Evolutionary conservation across 345 rosid genomes (phyloP), one percentile per base, ranked within the genome.

Genomic region (Heritiera fomes): DNA sequence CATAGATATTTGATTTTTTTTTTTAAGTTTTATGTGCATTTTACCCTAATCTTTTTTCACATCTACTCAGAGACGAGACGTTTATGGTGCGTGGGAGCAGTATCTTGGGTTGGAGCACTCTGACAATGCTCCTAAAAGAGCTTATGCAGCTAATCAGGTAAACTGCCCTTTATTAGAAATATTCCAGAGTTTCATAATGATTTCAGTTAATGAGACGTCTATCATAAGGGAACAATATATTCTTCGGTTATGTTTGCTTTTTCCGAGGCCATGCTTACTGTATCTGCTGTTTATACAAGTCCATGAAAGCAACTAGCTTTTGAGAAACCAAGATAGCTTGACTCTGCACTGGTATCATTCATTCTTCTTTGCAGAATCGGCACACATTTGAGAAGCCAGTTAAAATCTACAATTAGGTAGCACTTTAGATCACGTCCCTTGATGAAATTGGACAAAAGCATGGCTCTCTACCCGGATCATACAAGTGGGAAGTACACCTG

Each of bases 11-110:
- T 53, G 47, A 34, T 53, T 9, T 8, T 52, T 17, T 1, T 30
- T 34, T 12, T 17, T 6, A 47, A 34, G 59, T 45, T 46, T 9
- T 46, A 15, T 59, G 40, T 18, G 34, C 66, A 20, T 4, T 56
- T 40, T 53, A 30, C 45, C 49, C 34, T 7, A 40, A n/a, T 73
- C 59, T 76, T 61, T 38, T 32, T 60, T 76, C 7, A 53, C 34
- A 18, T 77, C 14, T 70, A 40, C 32, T 3, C 87, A 96, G 98
- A 89, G 92, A 83, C 88, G 93, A 80, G 98, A 92, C 75, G 95
- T 94, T 14, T 90, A 96, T 77, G 97, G 99, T 71, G 95, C 97
- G 65, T 94, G 94, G 95, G 98, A 94, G 90, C 97, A 94, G 83
- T 94, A 96, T 74, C 98, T 96, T 7, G 98, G 99, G 53, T 85